A percentile compares a stretch with the other conserved stretches of the same genome.
Conservation (phyloP, 106 monocot species). For the Alisma plantagoaquatica region DNA sequence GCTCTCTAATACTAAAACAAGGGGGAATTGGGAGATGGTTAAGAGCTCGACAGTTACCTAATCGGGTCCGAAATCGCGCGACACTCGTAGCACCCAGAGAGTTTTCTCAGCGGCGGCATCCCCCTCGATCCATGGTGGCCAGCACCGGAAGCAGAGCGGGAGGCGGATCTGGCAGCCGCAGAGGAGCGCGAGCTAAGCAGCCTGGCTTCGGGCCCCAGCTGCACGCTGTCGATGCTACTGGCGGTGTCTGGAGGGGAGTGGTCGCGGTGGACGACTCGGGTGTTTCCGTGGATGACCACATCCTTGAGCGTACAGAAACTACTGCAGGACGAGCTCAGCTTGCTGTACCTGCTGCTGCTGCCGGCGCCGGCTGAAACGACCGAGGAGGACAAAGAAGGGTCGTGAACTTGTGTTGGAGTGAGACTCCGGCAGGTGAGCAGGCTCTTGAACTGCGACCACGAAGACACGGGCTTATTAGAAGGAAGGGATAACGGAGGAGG, state of each 20-base stretch:
- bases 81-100: constrained; percentile 97
- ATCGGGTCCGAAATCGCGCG: constrained; percentile 43
- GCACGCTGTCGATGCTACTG: constrained; percentile 3
- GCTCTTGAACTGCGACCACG: constrained; percentile 83
- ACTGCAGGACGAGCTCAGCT: constrained; percentile 37
- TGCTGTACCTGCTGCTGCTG: constrained; percentile 4
- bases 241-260: constrained; percentile 7
- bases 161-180: constrained; percentile 95
- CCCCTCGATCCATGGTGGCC: no score
- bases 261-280: constrained; percentile 32
- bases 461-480: constrained; percentile 34
- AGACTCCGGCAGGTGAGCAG: constrained; percentile 62
- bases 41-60: constrained; percentile 6
- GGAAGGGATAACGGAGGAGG: constrained; percentile 1
- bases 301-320: constrained; percentile 63
- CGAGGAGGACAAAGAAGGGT: constrained; percentile 20
- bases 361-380: no score
- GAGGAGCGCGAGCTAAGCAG: constrained; percentile 43
- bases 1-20: background rate
- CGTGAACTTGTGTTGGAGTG: constrained; percentile 22
- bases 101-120: no score
- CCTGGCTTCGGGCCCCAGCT: constrained; percentile 3
- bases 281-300: constrained; percentile 35
- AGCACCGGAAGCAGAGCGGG: no score
- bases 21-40: background rate